Conservation (phyloP, 1,284 basidiomycete genomes). For the Hypsizygus ulmarius region DNA sequence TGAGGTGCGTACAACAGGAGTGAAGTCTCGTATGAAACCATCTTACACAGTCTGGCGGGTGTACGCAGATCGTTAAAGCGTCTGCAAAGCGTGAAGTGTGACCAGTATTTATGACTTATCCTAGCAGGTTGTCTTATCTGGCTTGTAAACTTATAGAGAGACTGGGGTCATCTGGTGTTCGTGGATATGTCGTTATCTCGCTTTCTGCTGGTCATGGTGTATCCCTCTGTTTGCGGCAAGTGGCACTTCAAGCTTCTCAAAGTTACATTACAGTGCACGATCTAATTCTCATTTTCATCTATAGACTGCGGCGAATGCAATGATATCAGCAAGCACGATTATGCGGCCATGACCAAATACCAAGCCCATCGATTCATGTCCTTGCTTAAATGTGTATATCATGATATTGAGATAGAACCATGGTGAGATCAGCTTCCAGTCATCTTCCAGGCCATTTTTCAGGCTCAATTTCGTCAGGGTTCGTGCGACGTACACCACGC, state of each 20-base stretch:
- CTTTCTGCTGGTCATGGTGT: slow-evolving; percentile 31
- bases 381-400: slow-evolving; percentile 21
- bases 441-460: not conserved
- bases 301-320: too few relatives aligned
- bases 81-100: not conserved
- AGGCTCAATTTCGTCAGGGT: not conserved
- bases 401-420: slow-evolving; percentile 11
- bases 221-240: slow-evolving; percentile 28
- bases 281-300: too few relatives aligned
- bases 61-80: not conserved
- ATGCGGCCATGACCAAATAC: slow-evolving; percentile 29
- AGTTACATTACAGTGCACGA: too few relatives aligned
- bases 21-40: not conserved
- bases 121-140: too few relatives aligned
- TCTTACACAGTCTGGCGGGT: not conserved
- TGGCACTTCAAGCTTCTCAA: slow-evolving; percentile 19
- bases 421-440: slow-evolving; percentile 12
- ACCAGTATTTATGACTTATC: not conserved
- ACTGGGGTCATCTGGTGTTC: slow-evolving; percentile 34
- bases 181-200: slow-evolving; percentile 24
- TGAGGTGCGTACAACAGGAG: slow-evolving; percentile 18
- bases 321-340: slow-evolving; percentile 23
- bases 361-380: slow-evolving; percentile 32
- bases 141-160: slow-evolving; percentile 20
- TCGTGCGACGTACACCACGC: slow-evolving; percentile 1